Base-by-base conservation (phyloP, 2,329 filamentous ascomycete genomes). In the Fusarium sambucinum region DNA sequence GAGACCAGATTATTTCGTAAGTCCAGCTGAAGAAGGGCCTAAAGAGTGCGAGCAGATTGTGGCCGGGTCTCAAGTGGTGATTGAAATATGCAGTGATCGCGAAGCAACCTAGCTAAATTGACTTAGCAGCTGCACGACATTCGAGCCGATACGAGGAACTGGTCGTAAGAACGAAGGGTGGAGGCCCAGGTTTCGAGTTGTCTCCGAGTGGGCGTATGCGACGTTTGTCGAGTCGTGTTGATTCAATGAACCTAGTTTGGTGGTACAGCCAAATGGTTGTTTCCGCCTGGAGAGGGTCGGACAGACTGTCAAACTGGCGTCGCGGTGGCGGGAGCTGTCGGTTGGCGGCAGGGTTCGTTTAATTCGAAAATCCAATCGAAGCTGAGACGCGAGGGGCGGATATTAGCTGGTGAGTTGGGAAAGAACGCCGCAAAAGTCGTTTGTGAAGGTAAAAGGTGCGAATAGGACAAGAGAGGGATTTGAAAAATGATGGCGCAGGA, bases 301-400 rank as follows among this genome's bases (percentile, higher is more conserved):
- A 74, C 64, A 51, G 51, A 54, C 52, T 68, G 56, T 51, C 56
- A 63, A 45, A 63, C 55, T 59, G 64, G 60, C 60, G 68, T 70
- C 63, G 70, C 57, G 58, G 55, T 55, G 45, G 66, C 59, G 52
- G 66, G 48, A 67, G 48, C 29, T 55, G 62, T 67, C 62, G 62
- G 68, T 53, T 66, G 59, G 47, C 59, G 56, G 64, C 68, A 70
- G 70, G 60, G 58, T 57, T 48, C 51, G 55, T 58, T 60, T 48
- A 63, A 62, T 69, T 69, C 56, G 64, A 58, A 56, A 68, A 59
- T 48, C 61, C 56, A 69, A 52, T 63, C 63, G 57, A 65, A 63
- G 55, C 72, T 74, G 64, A 50, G 44, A 45, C 27, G 55, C 47
- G 60, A 63, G 50, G 42, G 46, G 48, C 23, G 41, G 58, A 35